A percentile compares a stretch with the other conserved stretches of the same genome.
Evolutionary conservation across 2,329 filamentous ascomycete species (phyloP).

Genomic region (Phialemonium atrogriseum): DNA sequence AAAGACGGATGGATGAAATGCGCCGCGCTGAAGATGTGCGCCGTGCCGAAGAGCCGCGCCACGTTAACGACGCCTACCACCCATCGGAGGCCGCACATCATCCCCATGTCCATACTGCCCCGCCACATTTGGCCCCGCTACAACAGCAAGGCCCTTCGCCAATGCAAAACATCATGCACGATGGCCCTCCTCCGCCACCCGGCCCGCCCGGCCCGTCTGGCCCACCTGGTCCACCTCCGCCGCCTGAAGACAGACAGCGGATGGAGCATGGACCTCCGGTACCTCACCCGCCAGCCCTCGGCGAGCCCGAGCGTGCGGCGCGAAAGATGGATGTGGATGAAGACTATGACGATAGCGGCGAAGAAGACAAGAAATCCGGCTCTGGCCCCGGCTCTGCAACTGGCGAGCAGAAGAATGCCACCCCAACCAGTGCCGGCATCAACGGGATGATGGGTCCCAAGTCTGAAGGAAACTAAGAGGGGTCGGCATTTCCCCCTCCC

Average conservation of each 20-base stretch:
- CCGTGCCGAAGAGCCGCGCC: conserved; percentile 53
- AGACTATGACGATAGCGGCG: conserved; percentile 90
- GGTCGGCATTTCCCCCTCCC: too few species aligned
- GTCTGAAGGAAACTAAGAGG: conserved; percentile 28
- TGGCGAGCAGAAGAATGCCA: conserved; percentile 43
- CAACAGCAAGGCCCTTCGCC: conserved; percentile 46
- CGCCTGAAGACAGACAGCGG: conserved; percentile 51
- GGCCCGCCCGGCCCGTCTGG: conserved; percentile 48
- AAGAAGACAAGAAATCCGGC: conserved; percentile 65
- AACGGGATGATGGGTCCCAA: conserved; percentile 43
- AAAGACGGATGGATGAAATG: conserved; percentile 43
- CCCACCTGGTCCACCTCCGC: conserved; percentile 35
- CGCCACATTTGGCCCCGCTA: conserved; percentile 54
- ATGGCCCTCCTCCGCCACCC: conserved; percentile 36
- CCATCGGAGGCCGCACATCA: conserved; percentile 91
- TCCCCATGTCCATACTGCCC: conserved; percentile 53
- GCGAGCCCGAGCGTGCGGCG: conserved; percentile 74
- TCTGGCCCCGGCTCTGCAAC: conserved; percentile 37
- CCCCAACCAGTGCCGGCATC: conserved; percentile 38
- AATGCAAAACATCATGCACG: conserved; percentile 30
- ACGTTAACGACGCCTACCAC: conserved; percentile 72
- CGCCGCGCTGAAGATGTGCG: conserved; percentile 50
- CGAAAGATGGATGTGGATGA: conserved; percentile 97
- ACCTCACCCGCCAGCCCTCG: conserved; percentile 40
- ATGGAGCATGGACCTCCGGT: conserved; percentile 33